Conservation (phyloP, 225 moss, liverwort and hornwort genomes). For the Pseudisothecium myosuroides region DNA sequence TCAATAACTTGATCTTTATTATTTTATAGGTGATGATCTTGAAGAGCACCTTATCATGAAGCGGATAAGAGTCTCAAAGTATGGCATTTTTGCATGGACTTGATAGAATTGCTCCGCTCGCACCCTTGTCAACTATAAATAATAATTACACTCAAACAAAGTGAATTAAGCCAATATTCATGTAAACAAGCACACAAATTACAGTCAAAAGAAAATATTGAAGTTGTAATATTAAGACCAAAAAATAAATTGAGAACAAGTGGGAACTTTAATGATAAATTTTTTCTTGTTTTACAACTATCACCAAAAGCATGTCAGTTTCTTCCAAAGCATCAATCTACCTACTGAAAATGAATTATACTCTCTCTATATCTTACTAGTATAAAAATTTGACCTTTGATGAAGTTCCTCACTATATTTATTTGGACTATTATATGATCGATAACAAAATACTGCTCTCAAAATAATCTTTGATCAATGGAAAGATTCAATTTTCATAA, state of each 20-base stretch:
- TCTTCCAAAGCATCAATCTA: neutral
- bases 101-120: slow-evolving; percentile 81
- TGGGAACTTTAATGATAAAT: neutral
- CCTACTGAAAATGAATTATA: neutral
- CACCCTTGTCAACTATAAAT: slow-evolving; percentile 63
- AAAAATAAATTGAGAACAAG: neutral
- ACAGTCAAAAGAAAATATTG: neutral
- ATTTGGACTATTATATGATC: neutral
- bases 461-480: neutral
- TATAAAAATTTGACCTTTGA: neutral
- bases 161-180: neutral
- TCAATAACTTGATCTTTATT: neutral
- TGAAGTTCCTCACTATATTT: neutral
- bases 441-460: neutral
- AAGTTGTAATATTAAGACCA: neutral
- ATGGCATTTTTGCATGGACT: slow-evolving; percentile 52
- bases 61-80: slow-evolving; percentile 70
- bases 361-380: neutral
- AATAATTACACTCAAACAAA: neutral
- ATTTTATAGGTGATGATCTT: neutral
- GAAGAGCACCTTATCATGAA: slow-evolving; percentile 75
- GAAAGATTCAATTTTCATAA: neutral
- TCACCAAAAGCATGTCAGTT: neutral
- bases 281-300: neutral
- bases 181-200: neutral